These are phyloP conservation scores for Aspergillus luchuensis DNA, from an alignment of 2,329 filamentous ascomycete species.

Conservation along the genomic window DNA sequence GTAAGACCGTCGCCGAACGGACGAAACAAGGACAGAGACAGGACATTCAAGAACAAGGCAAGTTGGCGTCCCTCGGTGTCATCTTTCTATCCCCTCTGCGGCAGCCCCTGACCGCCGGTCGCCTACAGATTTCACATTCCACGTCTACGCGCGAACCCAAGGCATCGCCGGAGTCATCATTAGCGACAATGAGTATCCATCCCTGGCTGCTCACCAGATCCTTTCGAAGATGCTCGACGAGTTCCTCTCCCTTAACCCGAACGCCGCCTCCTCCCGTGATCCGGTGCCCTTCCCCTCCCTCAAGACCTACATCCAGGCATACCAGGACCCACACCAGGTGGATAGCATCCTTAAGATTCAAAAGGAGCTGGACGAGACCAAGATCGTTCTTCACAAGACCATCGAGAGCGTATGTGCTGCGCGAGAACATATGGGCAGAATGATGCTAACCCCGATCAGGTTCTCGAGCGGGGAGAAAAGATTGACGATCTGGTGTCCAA, in stretches of 20 bases:
- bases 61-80: constrained; percentile 18
- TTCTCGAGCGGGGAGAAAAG: constrained; percentile 88
- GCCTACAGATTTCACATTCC: constrained; percentile 55
- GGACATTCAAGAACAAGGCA: constrained; percentile 65
- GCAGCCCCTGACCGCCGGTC: constrained; percentile 10
- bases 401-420: constrained; percentile 61
- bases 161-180: constrained; percentile 77
- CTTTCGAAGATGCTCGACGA: constrained; percentile 86
- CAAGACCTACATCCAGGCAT: constrained; percentile 74
- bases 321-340: constrained; percentile 84
- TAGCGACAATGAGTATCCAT: constrained; percentile 72
- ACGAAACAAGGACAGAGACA: constrained; percentile 80
- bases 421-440: not conserved
- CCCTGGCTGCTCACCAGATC: constrained; percentile 80
- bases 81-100: not conserved
- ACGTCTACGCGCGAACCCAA: constrained; percentile 71
- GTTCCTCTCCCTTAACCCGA: constrained; percentile 75
- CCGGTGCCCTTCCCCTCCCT: constrained; percentile 67
- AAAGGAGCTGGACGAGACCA: constrained; percentile 94
- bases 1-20: constrained; percentile 82
- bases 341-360: constrained; percentile 96
- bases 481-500: constrained; percentile 92
- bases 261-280: constrained; percentile 49
- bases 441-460: constrained; percentile 18
- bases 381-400: constrained; percentile 95